Conservation (phyloP, 2,329 filamentous ascomycete genomes). For the Fusarium multiceps region DNA sequence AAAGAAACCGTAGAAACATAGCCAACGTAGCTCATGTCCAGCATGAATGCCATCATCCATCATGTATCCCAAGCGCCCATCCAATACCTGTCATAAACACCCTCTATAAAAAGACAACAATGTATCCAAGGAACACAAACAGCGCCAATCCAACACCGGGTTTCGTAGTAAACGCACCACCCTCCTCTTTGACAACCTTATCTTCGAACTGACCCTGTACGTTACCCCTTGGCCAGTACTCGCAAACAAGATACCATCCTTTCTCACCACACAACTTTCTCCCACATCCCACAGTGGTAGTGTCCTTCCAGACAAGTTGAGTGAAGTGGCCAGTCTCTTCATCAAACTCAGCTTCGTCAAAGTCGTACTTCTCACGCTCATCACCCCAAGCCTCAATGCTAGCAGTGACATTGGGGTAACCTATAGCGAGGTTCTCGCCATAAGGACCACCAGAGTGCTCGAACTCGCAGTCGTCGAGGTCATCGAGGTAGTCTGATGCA, state of each 20-base stretch:
- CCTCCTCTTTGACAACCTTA: constrained; percentile 46
- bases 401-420: constrained; percentile 68
- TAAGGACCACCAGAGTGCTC: constrained; percentile 70
- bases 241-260: constrained; percentile 76
- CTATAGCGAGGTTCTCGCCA: constrained; percentile 80
- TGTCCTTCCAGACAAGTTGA: constrained; percentile 76
- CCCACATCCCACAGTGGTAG: constrained; percentile 68
- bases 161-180: constrained; percentile 21
- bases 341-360: constrained; percentile 64
- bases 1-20: constrained; percentile 10
- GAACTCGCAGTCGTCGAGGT: constrained; percentile 58
- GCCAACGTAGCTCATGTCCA: constrained; percentile 17
- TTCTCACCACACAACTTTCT: constrained; percentile 56
- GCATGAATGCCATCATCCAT: constrained; percentile 24
- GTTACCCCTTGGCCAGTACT: constrained; percentile 77
- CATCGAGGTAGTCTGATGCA: constrained; percentile 62
- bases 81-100: background rate
- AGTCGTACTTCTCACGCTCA: constrained; percentile 67
- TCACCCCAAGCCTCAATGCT: constrained; percentile 75
- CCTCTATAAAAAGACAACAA: constrained; percentile 26
- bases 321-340: constrained; percentile 76
- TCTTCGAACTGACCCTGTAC: constrained; percentile 63
- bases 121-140: constrained; percentile 29
- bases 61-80: background rate
- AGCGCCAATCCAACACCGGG: constrained; percentile 29